phyloP scores from a whole-genome alignment of 2,329 filamentous ascomycete genomes.

The Fusarium nurragi region DNA sequence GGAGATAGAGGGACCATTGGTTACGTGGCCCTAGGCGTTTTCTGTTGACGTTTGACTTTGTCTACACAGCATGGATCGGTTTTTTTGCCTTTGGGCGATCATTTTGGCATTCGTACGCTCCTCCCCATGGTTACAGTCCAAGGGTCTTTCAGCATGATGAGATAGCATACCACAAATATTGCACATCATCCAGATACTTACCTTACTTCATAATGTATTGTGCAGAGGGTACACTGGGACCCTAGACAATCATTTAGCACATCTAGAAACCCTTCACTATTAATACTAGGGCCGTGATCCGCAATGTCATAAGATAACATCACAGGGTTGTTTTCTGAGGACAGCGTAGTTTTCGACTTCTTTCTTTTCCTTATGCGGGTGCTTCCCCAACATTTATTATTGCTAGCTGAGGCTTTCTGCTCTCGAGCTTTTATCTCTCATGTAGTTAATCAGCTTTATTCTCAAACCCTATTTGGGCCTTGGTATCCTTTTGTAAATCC shows the following conservation, averaged over 20 bases:
- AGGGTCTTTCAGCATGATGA: background rate
- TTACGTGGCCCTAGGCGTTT: conserved; percentile 35
- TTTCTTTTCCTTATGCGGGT: background rate
- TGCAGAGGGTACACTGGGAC: background rate
- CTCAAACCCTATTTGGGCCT: conserved; percentile 7
- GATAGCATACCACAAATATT: background rate
- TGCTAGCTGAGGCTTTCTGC: background rate
- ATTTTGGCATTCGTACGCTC: conserved; percentile 1
- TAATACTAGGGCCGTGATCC: no score
- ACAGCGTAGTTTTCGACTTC: background rate
- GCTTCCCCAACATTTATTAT: conserved; percentile 11
- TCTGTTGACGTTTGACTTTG: conserved; percentile 28
- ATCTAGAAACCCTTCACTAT: background rate
- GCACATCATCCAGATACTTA: background rate
- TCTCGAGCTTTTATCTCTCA: conserved; percentile 1
- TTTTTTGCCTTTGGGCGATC: conserved; percentile 14
- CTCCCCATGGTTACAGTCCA: conserved; percentile 1
- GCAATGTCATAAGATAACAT: background rate
- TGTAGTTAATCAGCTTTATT: conserved; percentile 15
- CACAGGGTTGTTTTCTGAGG: background rate
- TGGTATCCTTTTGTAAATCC: conserved; percentile 33
- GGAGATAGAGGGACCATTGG: conserved; percentile 26
- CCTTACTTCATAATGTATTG: background rate
- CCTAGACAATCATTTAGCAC: background rate
- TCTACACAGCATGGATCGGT: conserved; percentile 28